Evolutionary conservation across 139 green algal genomes (phyloP), one percentile per base, ranked within the genome.

Genomic region (Pleodorina starrii): DNA sequence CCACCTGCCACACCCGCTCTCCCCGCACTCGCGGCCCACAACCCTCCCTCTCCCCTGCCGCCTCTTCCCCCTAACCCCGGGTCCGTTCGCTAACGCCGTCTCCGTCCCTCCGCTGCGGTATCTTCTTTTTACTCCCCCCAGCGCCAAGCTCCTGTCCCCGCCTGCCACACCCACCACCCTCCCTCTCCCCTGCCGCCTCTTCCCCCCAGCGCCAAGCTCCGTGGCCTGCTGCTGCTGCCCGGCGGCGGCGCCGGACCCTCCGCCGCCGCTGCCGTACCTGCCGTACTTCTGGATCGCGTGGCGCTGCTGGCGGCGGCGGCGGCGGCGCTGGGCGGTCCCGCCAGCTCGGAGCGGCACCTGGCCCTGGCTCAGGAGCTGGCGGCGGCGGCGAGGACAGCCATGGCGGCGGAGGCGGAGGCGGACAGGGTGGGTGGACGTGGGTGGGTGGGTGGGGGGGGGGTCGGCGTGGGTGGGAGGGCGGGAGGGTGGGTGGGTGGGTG

Each of bases 381-480:
- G 79, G 54, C 40, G 79, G 79, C 79, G 57, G 79, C n/a, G n/a
- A n/a, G n/a, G n/a, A 27, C 63, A 38, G 79, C n/a, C 79, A 35
- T 10, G 2, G 16, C 29, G 48, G 50, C 7, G 36, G 76, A 10
- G 48, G 48, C 38, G 35, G 74, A 66, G 74, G 44, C 10, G 14
- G 14, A 63, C 25, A 54, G 43, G 7, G 72, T 54, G 40, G 2
- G 72, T 36, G 1, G 3, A 14, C 29, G 40, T 3, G 21, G 25
- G 40, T 77, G 35, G 32, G 17, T 46, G 35, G 9, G 57, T 23
- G 57, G 57, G 17, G 19, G 57, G 19, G 57, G 57, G 17, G 57
- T 11, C 14, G 57, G 57, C 29, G 57, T 11, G 57, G 14, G 23
- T 9, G 17, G 21, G 23, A 69, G 57, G 57, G 14, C 12, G 23